These are phyloP conservation scores for Candida quercuum DNA, from an alignment of 805 yeast genomes.

Conservation along the genomic window DNA sequence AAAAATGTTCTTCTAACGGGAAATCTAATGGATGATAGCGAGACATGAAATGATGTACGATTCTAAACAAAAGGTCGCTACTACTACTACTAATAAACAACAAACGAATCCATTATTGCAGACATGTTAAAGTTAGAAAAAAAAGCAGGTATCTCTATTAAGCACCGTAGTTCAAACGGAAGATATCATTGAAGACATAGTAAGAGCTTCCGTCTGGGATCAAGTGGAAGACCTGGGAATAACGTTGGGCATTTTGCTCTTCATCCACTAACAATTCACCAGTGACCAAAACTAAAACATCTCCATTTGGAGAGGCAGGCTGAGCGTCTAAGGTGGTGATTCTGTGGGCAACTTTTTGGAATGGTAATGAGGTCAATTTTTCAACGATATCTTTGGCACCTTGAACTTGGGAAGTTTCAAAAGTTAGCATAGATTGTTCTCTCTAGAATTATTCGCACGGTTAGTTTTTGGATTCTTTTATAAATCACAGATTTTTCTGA, in stretches of 20 bases:
- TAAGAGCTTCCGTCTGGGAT: slow-evolving; percentile 89
- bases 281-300: slow-evolving; percentile 94
- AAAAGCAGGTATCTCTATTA: too few relatives aligned
- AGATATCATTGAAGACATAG: slow-evolving; percentile 93
- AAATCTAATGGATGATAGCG: too few relatives aligned
- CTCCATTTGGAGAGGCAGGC: slow-evolving; percentile 91
- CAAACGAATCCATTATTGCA: too few relatives aligned
- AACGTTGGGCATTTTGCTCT: slow-evolving; percentile 92
- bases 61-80: too few relatives aligned
- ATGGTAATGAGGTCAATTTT: slow-evolving; percentile 83
- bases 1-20: too few relatives aligned
- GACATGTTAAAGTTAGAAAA: too few relatives aligned
- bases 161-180: slow-evolving; percentile 84
- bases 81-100: too few relatives aligned
- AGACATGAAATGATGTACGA: too few relatives aligned
- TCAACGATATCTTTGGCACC: slow-evolving; percentile 93
- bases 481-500: neutral
- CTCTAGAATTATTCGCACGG: slow-evolving; percentile 38
- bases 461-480: neutral
- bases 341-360: slow-evolving; percentile 89
- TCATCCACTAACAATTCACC: slow-evolving; percentile 91
- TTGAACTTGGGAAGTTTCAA: slow-evolving; percentile 90
- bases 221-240: slow-evolving; percentile 96
- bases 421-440: slow-evolving; percentile 95
- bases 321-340: slow-evolving; percentile 96